Conservation (phyloP, 495 filamentous ascomycete species). For the Physcia stellaris region DNA sequence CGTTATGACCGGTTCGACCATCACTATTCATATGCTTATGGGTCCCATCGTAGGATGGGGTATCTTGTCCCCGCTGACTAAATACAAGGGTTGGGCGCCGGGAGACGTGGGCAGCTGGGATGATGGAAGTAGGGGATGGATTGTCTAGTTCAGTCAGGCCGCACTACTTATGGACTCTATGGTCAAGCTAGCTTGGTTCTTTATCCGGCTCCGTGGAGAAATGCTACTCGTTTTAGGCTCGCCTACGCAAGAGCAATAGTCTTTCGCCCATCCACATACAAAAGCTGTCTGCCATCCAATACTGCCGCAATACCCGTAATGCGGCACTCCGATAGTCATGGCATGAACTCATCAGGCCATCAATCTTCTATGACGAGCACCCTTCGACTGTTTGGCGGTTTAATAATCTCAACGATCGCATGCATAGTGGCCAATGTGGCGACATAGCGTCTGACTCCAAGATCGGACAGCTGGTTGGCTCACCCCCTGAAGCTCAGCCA, state of each 20-base stretch:
- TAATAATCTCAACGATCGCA: no score
- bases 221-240: slow-evolving; percentile 13
- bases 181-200: slow-evolving; percentile 71
- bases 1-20: slow-evolving; percentile 76
- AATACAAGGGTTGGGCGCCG: slow-evolving; percentile 75
- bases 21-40: slow-evolving; percentile 92
- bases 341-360: slow-evolving; percentile 65
- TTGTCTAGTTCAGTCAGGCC: slow-evolving; percentile 86
- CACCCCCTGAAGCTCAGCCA: slow-evolving; percentile 87
- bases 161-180: slow-evolving; percentile 94
- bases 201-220: slow-evolving; percentile 40
- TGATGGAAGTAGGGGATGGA: slow-evolving; percentile 89
- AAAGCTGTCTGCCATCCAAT: slow-evolving; percentile 97
- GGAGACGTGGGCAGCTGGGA: slow-evolving; percentile 79
- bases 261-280: slow-evolving; percentile 53
- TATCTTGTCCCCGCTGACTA: slow-evolving; percentile 76
- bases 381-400: slow-evolving; percentile 72
- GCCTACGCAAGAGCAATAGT: no score
- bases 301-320: slow-evolving; percentile 85
- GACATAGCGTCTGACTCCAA: slow-evolving; percentile 98
- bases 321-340: slow-evolving; percentile 80
- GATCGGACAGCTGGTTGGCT: slow-evolving; percentile 84
- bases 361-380: slow-evolving; percentile 84
- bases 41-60: slow-evolving; percentile 88
- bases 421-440: no score